Base-by-base conservation (phyloP, 768 basidiomycete species). In the Flagelloscypha sp. region DNA sequence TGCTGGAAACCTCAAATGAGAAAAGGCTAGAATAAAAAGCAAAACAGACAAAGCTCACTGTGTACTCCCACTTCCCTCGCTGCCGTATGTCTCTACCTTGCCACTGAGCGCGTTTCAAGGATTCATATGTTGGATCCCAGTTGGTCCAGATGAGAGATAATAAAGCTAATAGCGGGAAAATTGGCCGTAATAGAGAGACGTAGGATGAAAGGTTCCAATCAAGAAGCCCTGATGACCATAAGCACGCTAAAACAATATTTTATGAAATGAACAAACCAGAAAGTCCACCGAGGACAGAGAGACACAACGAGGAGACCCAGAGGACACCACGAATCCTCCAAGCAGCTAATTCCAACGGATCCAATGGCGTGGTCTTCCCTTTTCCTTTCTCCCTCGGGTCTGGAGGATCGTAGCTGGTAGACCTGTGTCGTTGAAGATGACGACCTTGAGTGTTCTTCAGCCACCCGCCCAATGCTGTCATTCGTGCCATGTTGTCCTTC, bases 121-220 rank as follows among this genome's bases (percentile, higher is more conserved):
- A 62, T 16, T 69, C 57, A 55, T 88, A 89, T 13, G 83, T 84
- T 9, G 87, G 89, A 51, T 94, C 79, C 90, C 90, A 94, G 2
- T 70, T 75, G 1, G 77, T 76, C 81, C 89, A 93, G 5, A 81
- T 48, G 11, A 90, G 49, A 13, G 88, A 88, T 11, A 74, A 8
- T 1, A 78, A 28, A 19, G 65, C 57, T 13, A 84, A 28, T 3
- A 64, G 19, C 2, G 84, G 77, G 33, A 81, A 58, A 4, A 52
- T 42, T 7, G 70, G 69, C 33, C 56, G 48, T 24, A 61, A 29
- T n/a, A n/a, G 22, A 53, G 49, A 6, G 45, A 39, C 8, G 62
- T 44, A 8, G 39, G 46, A 23, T 36, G 38, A 19, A 57, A 54
- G 11, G 57, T 54, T 31, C n/a, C n/a, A n/a, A n/a, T n/a, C n/a